phyloP scores from a whole-genome alignment of 2,329 filamentous ascomycete species.

The Pyrenochaeta sp. region DNA sequence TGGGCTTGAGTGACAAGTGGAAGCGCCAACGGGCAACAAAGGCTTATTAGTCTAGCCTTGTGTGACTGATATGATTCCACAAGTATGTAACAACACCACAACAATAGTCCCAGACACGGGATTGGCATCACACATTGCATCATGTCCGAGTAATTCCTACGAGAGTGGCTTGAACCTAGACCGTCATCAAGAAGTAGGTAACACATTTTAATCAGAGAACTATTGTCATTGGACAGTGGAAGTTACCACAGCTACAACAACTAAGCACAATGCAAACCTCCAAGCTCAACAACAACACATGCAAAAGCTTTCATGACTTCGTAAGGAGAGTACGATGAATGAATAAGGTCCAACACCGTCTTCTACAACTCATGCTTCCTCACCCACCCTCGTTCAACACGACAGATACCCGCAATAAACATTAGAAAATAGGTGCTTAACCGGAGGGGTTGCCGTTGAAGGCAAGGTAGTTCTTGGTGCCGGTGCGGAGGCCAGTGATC shows the following conservation, averaged over 20 bases:
- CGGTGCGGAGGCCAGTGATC: slow-evolving; percentile 52
- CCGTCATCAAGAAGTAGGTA: too few species aligned
- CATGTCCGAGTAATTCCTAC: too few species aligned
- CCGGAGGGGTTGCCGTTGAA: slow-evolving; percentile 59
- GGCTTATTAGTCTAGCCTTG: neutral
- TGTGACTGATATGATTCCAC: neutral
- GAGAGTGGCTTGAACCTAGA: too few species aligned
- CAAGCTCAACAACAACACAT: slow-evolving; percentile 1
- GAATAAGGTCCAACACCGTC: too few species aligned
- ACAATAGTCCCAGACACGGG: too few species aligned
- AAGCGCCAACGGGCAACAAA: neutral
- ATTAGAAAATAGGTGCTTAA: slow-evolving; percentile 12
- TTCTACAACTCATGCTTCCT: too few species aligned
- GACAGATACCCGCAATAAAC: neutral
- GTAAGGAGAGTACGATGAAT: slow-evolving; percentile 9
- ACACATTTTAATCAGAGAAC: too few species aligned
- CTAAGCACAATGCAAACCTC: neutral
- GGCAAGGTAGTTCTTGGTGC: slow-evolving; percentile 61
- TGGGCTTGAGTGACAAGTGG: too few species aligned
- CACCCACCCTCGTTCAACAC: neutral
- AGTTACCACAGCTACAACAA: too few species aligned
- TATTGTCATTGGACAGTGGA: too few species aligned
- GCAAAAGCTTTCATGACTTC: slow-evolving; percentile 9
- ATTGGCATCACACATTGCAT: too few species aligned
- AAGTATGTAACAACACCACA: neutral